These are phyloP conservation scores for Russula emetica DNA, from an alignment of 768 basidiomycete genomes.

Conservation along the genomic window DNA sequence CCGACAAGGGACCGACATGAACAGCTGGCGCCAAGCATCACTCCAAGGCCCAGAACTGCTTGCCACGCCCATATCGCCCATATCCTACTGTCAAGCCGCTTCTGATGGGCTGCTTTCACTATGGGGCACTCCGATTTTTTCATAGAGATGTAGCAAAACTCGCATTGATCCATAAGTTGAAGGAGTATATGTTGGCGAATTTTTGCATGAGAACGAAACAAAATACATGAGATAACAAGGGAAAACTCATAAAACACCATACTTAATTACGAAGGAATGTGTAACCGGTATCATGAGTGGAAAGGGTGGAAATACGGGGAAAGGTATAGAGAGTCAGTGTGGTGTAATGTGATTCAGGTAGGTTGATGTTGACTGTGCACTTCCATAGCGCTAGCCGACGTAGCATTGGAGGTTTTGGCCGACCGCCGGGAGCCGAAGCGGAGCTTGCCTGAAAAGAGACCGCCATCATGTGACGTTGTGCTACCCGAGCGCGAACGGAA, in stretches of 20 bases:
- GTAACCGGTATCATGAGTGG: constrained; percentile 21
- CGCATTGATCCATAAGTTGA: constrained; percentile 10
- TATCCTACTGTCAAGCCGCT: too few species aligned
- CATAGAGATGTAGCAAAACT: constrained; percentile 8
- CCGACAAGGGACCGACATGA: too few species aligned
- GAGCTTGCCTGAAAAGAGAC: constrained; percentile 66
- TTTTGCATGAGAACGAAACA: constrained; percentile 13
- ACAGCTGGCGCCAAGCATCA: too few species aligned
- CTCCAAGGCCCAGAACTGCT: too few species aligned
- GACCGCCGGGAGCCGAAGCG: constrained; percentile 72
- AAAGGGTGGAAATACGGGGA: neutral
- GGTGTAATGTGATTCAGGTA: constrained; percentile 6
- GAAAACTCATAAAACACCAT: constrained; percentile 25
- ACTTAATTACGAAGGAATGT: constrained; percentile 27
- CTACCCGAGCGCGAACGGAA: constrained; percentile 80
- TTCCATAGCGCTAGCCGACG: constrained; percentile 19
- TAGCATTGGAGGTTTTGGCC: constrained; percentile 34
- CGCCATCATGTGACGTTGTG: constrained; percentile 60
- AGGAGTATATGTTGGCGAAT: constrained; percentile 15
- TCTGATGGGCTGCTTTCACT: too few species aligned
- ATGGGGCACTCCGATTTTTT: neutral
- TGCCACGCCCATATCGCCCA: too few species aligned
- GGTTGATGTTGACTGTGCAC: constrained; percentile 8
- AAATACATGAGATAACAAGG: constrained; percentile 23
- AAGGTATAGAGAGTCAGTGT: neutral